Percentiles rank a stretch among this genome's conserved stretches.
Conservation (phyloP, 2,329 filamentous ascomycete species). For the Cladosporium sp. region DNA sequence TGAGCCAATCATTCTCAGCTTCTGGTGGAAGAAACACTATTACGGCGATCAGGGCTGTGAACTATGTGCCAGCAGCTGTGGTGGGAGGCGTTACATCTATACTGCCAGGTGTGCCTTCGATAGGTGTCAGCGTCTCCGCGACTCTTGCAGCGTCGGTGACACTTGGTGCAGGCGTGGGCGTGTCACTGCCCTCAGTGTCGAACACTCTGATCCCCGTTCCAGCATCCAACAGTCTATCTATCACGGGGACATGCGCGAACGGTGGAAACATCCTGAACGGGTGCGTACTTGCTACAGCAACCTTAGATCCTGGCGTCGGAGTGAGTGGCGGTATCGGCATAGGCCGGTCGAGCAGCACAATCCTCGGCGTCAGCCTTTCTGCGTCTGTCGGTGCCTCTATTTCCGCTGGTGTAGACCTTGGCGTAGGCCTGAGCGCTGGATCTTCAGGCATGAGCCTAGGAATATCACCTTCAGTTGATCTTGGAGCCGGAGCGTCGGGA, state of each 20-base stretch:
- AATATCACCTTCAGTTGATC: not conserved
- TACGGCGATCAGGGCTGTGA: conserved; percentile 20
- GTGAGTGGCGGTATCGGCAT: conserved; percentile 4
- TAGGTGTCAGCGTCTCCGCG: not conserved
- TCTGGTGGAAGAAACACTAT: conserved; percentile 11
- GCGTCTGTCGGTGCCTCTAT: conserved; percentile 1
- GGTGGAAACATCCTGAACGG: conserved; percentile 15
- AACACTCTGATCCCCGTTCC: not conserved
- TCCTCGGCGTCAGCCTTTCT: not conserved
- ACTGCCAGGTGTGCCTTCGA: not conserved
- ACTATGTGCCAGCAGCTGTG: conserved; percentile 13
- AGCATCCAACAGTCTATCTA: not conserved
- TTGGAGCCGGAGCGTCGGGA: not conserved
- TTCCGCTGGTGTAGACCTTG: not conserved
- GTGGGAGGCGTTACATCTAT: not conserved
- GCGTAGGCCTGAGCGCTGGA: conserved; percentile 1
- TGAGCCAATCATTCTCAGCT: conserved; percentile 15
- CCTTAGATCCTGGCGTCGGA: not conserved
- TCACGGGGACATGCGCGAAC: conserved; percentile 9
- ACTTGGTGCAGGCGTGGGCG: not conserved
- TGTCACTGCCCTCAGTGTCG: not conserved
- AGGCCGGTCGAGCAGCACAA: conserved; percentile 8
- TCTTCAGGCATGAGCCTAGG: conserved; percentile 12
- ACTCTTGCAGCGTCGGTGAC: not conserved
- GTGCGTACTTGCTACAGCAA: conserved; percentile 5